Base-by-base conservation (phyloP, 192 early-diverging fungal species). In the Linnemannia hyalina region DNA sequence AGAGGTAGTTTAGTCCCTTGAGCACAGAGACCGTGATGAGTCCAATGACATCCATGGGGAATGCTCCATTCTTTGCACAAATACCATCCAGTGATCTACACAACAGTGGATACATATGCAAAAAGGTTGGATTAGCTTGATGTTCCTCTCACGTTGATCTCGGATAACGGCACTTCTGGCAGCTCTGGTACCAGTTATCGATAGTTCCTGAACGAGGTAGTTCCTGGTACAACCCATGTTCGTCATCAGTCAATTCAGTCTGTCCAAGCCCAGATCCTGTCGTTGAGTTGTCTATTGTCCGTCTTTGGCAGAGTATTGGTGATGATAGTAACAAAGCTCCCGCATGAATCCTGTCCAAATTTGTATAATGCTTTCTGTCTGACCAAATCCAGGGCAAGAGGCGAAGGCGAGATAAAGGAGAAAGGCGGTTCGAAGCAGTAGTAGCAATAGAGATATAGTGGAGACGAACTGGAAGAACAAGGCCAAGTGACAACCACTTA, bases 1-100 rank as follows among this genome's bases (percentile, higher is more conserved):
- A 97, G 16, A 99, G 90, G 86, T 99, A 96, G 81, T 92, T 95
- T 73, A 96, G 85, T 0, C 94, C 94, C 82, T 95, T 93, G 54
- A 96, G 90, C 9, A 96, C 96, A 40, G 96, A 94, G 80, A 93
- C 92, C 0, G 96, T 94, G 70, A 99, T 96, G 46, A 95, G 93
- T 40, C 94, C 96, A 42, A 98, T 87, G 23, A 98, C 93, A 77
- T 95, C 94, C 82, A 98, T 94, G 6, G 96, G 95, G 80, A 99
- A 94, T 8, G 97, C 94, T 0, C 98, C 98, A 79, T 93, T 92
- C 89, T 97, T 96, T 82, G 96, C 95, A 84, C 98, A 99, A 71
- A 99, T 96, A 20, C 92, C 89, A 77, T 99, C 98, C 68, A 99
- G 92, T 11, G 98, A 96, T 29, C 91, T 93, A 83, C 15, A 44